These are phyloP conservation scores for Globisporangium emineosum DNA, from an alignment of 352 stramenopile species.

Conservation along the genomic window DNA sequence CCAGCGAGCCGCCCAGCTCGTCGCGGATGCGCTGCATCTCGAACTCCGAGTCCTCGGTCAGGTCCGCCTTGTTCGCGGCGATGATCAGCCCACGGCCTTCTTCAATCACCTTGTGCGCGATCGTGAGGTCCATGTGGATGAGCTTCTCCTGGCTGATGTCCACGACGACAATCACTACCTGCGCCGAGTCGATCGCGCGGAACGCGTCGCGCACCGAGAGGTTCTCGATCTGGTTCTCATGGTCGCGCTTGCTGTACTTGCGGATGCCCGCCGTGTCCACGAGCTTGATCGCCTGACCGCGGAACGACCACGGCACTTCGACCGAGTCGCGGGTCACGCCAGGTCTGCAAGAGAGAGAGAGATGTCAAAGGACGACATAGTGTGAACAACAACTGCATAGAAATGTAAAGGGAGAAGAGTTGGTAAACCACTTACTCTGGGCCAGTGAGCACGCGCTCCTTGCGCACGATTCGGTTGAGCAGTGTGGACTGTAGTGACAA, in stretches of 20 bases:
- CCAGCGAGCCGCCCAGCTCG: constrained; percentile 66
- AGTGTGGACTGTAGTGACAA: constrained; percentile 46
- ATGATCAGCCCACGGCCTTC: constrained; percentile 74
- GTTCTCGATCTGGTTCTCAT: constrained; percentile 83
- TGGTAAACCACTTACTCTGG: constrained; percentile 52
- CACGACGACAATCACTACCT: constrained; percentile 79
- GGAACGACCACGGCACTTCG: constrained; percentile 78
- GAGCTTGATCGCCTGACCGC: constrained; percentile 67
- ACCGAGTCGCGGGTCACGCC: constrained; percentile 81
- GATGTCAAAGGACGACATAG: background rate
- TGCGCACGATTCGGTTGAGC: constrained; percentile 80
- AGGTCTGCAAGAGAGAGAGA: constrained; percentile 33
- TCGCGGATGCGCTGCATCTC: constrained; percentile 69
- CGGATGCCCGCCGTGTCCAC: constrained; percentile 83
- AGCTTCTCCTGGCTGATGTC: constrained; percentile 82
- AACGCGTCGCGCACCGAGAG: constrained; percentile 80
- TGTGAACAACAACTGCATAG: background rate
- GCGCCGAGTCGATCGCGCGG: constrained; percentile 73
- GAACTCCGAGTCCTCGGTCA: constrained; percentile 45
- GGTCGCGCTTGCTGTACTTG: constrained; percentile 81
- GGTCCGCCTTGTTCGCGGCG: constrained; percentile 77
- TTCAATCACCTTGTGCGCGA: constrained; percentile 77
- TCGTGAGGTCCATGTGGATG: constrained; percentile 85
- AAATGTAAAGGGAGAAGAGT: background rate
- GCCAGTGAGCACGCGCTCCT: constrained; percentile 75